A percentile compares a stretch with the other conserved stretches of the same genome.
These are phyloP conservation scores for Stentor coeruleus DNA, from an alignment of 73 alveolate species.

Conservation along the genomic window DNA sequence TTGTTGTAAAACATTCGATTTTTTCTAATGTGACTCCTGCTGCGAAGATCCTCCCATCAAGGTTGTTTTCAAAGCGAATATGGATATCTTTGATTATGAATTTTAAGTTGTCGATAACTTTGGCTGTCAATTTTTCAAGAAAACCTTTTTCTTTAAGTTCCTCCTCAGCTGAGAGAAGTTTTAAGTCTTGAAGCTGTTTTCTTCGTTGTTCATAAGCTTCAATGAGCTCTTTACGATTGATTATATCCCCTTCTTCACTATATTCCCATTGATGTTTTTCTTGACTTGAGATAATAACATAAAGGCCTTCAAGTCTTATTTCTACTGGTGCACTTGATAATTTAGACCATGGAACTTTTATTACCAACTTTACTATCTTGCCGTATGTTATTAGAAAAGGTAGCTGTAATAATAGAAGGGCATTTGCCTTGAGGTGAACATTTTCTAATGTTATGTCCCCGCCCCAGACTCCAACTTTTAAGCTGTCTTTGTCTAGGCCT, in stretches of 20 bases:
- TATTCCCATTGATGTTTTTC: conserved; percentile 57
- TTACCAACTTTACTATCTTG: conserved; percentile 71
- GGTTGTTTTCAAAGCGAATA: conserved; percentile 79
- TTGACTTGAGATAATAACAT: conserved; percentile 68
- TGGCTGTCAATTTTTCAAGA: conserved; percentile 74
- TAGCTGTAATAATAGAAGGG: conserved; percentile 78
- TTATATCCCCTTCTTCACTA: conserved; percentile 40
- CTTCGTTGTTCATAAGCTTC: conserved; percentile 40
- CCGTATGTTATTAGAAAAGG: conserved; percentile 80
- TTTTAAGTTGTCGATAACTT: conserved; percentile 89
- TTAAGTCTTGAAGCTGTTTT: conserved; percentile 30
- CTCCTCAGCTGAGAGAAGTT: conserved; percentile 32
- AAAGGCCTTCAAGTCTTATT: conserved; percentile 73
- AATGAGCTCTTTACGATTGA: conserved; percentile 47
- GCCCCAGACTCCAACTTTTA: conserved; percentile 52
- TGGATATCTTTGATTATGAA: conserved; percentile 84
- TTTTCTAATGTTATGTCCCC: conserved; percentile 73
- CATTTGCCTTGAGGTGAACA: conserved; percentile 76
- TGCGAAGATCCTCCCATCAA: conserved; percentile 31
- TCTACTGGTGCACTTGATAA: conserved; percentile 90
- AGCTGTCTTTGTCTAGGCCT: conserved; percentile 83
- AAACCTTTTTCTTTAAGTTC: conserved; percentile 71
- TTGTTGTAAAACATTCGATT: conserved; percentile 76
- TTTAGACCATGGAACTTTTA: conserved; percentile 90
- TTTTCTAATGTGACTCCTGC: conserved; percentile 89